Evolutionary conservation across 495 filamentous ascomycete genomes (phyloP).

Genomic region (Hyaloscypha finlandica): DNA sequence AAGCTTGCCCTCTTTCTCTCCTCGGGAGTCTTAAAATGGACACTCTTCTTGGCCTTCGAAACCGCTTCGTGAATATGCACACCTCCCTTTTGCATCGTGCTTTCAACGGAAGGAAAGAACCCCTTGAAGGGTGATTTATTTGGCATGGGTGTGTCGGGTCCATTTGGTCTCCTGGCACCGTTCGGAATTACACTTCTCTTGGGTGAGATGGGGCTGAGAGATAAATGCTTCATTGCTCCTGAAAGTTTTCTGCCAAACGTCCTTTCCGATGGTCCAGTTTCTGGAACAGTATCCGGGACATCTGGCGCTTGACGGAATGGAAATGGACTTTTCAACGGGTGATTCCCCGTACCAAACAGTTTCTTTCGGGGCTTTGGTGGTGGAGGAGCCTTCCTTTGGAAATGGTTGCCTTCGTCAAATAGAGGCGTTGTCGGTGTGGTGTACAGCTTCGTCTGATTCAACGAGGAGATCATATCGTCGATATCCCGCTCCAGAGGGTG

Average conservation of each 20-base stretch:
- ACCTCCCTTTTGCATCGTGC: slow-evolving; percentile 13
- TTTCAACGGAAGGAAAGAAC: neutral
- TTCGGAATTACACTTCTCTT: neutral
- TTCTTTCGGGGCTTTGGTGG: neutral
- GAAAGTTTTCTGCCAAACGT: neutral
- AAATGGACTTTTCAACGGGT: slow-evolving; percentile 23
- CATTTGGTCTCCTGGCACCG: neutral
- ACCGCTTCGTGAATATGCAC: slow-evolving; percentile 11
- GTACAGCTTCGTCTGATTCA: neutral
- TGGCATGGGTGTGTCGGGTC: slow-evolving; percentile 8
- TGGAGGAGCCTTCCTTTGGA: neutral
- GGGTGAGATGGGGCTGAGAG: neutral
- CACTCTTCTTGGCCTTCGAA: slow-evolving; percentile 11
- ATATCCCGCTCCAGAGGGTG: slow-evolving; percentile 6
- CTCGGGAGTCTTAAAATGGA: slow-evolving; percentile 8
- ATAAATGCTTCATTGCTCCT: slow-evolving; percentile 3
- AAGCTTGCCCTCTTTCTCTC: slow-evolving; percentile 21
- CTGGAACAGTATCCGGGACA: neutral
- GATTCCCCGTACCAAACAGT: slow-evolving; percentile 12
- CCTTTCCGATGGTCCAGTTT: neutral
- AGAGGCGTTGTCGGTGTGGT: neutral
- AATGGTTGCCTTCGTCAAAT: neutral
- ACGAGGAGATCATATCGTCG: neutral
- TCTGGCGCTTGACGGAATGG: slow-evolving; percentile 11
- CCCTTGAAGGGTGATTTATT: neutral